Conservation (phyloP, 352 stramenopile species). For the Globisporangium ultimum region DNA sequence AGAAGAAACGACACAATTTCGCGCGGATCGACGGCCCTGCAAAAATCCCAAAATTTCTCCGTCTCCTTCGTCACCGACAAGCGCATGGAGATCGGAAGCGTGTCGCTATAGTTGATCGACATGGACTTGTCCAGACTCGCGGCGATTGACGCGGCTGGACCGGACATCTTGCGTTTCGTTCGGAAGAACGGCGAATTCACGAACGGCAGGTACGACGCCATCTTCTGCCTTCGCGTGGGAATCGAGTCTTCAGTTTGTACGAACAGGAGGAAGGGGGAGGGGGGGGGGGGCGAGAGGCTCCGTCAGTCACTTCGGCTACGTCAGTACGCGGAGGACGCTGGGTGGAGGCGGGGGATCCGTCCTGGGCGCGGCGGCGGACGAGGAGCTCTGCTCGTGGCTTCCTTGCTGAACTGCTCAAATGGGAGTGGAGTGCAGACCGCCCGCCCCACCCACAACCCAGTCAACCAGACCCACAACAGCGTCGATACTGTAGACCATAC, state of each 20-base stretch:
- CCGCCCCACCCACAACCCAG: no score
- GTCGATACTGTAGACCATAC: no score
- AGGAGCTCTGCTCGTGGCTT: neutral
- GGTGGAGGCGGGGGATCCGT: neutral
- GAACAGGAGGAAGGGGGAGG: no score
- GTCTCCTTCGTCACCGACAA: conserved; percentile 4
- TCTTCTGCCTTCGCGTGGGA: neutral
- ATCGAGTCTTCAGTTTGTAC: neutral
- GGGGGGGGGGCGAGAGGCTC: no score
- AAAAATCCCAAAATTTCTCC: conserved; percentile 22
- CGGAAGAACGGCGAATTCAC: conserved; percentile 21
- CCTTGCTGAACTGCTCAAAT: conserved; percentile 4
- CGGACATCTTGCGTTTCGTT: conserved; percentile 63
- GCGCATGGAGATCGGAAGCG: conserved; percentile 12
- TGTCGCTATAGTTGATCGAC: conserved; percentile 14
- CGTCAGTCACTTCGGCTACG: no score
- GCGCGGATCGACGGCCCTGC: conserved; percentile 30
- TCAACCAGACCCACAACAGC: no score
- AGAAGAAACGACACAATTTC: conserved; percentile 43
- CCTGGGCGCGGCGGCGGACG: no score
- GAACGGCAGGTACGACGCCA: conserved; percentile 23
- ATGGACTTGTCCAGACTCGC: conserved; percentile 31
- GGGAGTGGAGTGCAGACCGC: conserved; percentile 1
- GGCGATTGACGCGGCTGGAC: conserved; percentile 30
- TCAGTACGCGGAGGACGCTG: no score